These are phyloP conservation scores for Phytophthora sp. DNA, from an alignment of 352 stramenopile species.

Conservation along the genomic window DNA sequence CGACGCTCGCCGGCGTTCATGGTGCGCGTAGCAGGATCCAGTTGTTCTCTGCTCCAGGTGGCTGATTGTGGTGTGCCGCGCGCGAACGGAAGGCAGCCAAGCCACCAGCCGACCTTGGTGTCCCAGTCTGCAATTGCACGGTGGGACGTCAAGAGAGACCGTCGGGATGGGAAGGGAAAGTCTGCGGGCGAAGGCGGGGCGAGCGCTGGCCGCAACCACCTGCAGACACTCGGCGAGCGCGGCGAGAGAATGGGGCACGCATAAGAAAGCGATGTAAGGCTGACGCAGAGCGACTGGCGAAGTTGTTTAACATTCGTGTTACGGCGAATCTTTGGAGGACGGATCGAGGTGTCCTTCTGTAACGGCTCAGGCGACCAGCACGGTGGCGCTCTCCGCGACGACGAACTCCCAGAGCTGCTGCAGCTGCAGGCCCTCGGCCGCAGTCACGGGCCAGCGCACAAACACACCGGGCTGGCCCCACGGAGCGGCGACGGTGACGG, in stretches of 20 bases:
- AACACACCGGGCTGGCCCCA: conserved; percentile 26
- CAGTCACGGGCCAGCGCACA: conserved; percentile 30
- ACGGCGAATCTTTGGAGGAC: too few relatives aligned
- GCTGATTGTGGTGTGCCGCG: conserved; percentile 16
- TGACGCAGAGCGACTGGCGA: too few relatives aligned
- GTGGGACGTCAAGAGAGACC: conserved; percentile 26
- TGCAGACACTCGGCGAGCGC: too few relatives aligned
- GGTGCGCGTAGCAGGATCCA: conserved; percentile 1
- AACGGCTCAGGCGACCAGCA: conserved; percentile 6
- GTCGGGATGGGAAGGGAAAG: conserved; percentile 33
- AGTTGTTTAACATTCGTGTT: too few relatives aligned
- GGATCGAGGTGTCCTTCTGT: too few relatives aligned
- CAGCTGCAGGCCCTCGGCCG: conserved; percentile 24
- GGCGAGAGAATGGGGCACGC: too few relatives aligned
- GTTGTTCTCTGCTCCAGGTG: conserved; percentile 2
- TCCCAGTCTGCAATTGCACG: not conserved
- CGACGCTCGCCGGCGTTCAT: conserved; percentile 31
- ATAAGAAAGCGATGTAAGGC: too few relatives aligned
- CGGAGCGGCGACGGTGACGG: conserved; percentile 21
- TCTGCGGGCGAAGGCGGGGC: conserved; percentile 10
- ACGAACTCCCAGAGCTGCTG: conserved; percentile 28
- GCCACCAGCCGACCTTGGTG: not conserved
- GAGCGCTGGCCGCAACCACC: too few relatives aligned
- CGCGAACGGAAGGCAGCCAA: conserved; percentile 13
- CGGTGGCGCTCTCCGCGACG: conserved; percentile 23